Base-by-base conservation (phyloP, 2,329 filamentous ascomycete species). In the Emmonsia crescens region DNA sequence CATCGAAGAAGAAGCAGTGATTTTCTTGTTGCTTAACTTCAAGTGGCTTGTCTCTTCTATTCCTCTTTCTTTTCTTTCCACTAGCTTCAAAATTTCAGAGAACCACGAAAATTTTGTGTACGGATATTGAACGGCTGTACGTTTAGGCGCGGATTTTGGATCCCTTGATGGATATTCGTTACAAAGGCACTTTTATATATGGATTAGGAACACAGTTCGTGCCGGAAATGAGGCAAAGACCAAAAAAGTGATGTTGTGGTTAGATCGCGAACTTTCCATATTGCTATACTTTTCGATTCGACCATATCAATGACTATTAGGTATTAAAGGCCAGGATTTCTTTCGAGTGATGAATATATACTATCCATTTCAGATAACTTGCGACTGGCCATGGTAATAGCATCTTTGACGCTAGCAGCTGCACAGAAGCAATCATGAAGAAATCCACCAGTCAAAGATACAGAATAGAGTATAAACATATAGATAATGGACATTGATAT, bases 1-100 rank as follows among this genome's bases (percentile, higher is more conserved):
- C 52, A 46, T 64, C 66, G n/a, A 72, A 72, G 61, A 73, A 73
- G 66, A 71, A 68, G 51, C 71, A 70, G 64, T 73, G 63, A 67
- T 64, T 63, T 46, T 56, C 24, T 61, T 49, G 38, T 57, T 44
- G 24, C 10, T 31, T 49, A n/a, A 36, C 21, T 54, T 42, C 21
- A 24, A 21, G 24, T 31, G 21, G 52, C 36, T 59, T 38, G 33
- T 60, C 3, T 24, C n/a, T 29, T 49, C 21, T 24, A n/a, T 40
- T 38, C 4, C 19, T 33, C 19, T 29, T 1, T n/a, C 33, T 55
- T 40, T 24, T 36, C 21, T 56, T 24, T 21, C 52, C 33, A 1
- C 33, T 24, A 36, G 4, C 29, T 54, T 12, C 44, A 46, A 21
- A 12, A 16, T 38, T 16, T 36, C 12, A 56, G 31, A n/a, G n/a